Evolutionary conservation across 495 filamentous ascomycete genomes (phyloP).

Genomic region (Annulohypoxylon stygium): DNA sequence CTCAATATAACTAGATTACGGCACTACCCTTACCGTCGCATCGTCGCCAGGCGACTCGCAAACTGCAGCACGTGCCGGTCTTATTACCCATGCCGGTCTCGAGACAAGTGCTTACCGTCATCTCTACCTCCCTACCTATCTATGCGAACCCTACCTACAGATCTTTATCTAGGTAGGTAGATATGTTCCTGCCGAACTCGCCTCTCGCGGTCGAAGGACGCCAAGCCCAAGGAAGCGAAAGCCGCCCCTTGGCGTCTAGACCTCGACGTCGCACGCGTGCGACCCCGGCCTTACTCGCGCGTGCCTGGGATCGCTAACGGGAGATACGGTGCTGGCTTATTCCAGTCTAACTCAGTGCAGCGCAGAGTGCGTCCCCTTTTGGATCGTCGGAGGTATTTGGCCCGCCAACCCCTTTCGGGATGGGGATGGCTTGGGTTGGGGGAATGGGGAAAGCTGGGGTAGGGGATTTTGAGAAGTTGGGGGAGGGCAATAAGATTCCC

Average conservation of each 20-base stretch:
- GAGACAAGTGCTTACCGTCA: conserved; percentile 26
- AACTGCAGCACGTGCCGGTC: conserved; percentile 18
- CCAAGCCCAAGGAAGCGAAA: conserved; percentile 36
- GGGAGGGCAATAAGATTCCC: conserved; percentile 37
- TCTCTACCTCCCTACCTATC: background rate
- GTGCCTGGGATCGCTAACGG: conserved; percentile 19
- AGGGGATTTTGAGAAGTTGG: conserved; percentile 3
- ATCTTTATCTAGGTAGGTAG: conserved; percentile 7
- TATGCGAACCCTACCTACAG: conserved; percentile 27
- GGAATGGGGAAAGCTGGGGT: conserved; percentile 31
- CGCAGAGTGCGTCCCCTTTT: conserved; percentile 22
- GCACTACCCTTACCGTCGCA: conserved; percentile 10
- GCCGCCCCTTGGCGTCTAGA: conserved; percentile 35
- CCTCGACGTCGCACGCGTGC: conserved; percentile 29
- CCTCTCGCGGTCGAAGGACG: conserved; percentile 7
- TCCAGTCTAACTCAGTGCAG: background rate
- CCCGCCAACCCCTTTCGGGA: conserved; percentile 39
- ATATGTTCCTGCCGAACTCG: no score
- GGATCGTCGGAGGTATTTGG: conserved; percentile 25
- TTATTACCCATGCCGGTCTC: conserved; percentile 17
- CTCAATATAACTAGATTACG: conserved; percentile 10
- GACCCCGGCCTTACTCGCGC: conserved; percentile 21
- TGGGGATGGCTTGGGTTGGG: conserved; percentile 5
- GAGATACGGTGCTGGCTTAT: conserved; percentile 11
- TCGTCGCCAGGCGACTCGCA: conserved; percentile 5